phyloP scores from a whole-genome alignment of 2,329 filamentous ascomycete species.

The Ceratocystis papillata region DNA sequence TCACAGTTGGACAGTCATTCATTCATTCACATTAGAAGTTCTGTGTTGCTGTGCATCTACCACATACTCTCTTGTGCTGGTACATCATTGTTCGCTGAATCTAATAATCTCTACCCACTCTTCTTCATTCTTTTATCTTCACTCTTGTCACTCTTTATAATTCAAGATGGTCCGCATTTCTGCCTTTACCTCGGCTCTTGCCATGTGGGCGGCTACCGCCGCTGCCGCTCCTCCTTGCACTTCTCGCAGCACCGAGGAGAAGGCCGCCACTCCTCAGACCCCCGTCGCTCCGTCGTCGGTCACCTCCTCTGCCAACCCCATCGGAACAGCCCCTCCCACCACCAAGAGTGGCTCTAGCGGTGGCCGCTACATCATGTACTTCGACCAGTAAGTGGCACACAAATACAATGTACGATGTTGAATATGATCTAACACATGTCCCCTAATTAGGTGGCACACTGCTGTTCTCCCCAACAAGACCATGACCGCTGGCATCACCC shows the following conservation, averaged over 20 bases:
- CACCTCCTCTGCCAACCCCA: background rate
- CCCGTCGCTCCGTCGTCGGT: background rate
- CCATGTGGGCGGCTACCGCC: background rate
- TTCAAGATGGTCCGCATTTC: constrained; percentile 7
- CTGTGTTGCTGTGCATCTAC: constrained; percentile 12
- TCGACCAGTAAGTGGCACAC: background rate
- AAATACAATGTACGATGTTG: background rate
- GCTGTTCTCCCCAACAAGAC: background rate
- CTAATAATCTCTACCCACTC: background rate
- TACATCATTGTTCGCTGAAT: constrained; percentile 11
- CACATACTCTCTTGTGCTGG: constrained; percentile 9
- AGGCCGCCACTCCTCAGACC: background rate
- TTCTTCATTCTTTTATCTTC: background rate
- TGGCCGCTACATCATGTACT: background rate
- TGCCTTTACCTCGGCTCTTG: background rate
- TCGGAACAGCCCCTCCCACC: background rate
- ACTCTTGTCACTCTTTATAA: background rate
- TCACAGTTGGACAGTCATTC: constrained; percentile 9
- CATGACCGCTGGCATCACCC: constrained; percentile 36
- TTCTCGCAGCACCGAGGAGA: background rate
- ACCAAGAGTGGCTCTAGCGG: background rate
- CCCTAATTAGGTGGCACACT: background rate
- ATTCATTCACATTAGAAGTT: background rate
- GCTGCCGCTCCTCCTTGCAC: background rate
- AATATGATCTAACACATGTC: background rate